Conservation (phyloP, 371 early-diverging fungal genomes). For the Syncephalastrum monosporum region DNA sequence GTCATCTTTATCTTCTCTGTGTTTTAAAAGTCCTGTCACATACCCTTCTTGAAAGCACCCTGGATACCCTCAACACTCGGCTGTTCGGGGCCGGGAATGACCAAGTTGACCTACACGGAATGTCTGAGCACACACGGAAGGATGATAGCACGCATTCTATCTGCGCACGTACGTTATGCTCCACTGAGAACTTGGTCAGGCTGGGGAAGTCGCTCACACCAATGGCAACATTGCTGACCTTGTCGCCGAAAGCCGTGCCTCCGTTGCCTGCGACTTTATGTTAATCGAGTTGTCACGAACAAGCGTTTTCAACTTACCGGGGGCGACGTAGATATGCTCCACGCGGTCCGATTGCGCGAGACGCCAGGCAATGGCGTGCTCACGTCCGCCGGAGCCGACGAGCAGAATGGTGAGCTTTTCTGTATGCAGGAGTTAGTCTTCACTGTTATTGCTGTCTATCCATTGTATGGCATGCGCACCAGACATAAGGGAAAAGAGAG, state of each 20-base stretch:
- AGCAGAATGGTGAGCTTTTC: conserved; percentile 77
- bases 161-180: conserved; percentile 63
- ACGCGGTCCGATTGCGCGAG: conserved; percentile 80
- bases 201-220: conserved; percentile 71
- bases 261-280: conserved; percentile 75
- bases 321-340: conserved; percentile 85
- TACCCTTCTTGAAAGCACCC: conserved; percentile 80
- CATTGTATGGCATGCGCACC: too few relatives aligned
- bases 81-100: conserved; percentile 96
- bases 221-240: conserved; percentile 81
- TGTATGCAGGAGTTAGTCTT: conserved; percentile 6
- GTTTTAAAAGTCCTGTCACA: background rate
- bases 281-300: background rate
- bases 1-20: background rate
- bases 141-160: background rate
- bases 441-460: too few relatives aligned
- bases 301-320: conserved; percentile 56
- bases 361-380: conserved; percentile 95
- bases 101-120: conserved; percentile 63
- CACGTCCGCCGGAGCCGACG: conserved; percentile 95
- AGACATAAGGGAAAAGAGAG: too few relatives aligned
- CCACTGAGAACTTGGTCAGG: conserved; percentile 76
- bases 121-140: background rate
- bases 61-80: conserved; percentile 93
- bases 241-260: conserved; percentile 76